Percentiles rank a stretch among this genome's conserved stretches.
Evolutionary conservation across 495 filamentous ascomycete genomes (phyloP).

Genomic region (Hypoxylon rickii): DNA sequence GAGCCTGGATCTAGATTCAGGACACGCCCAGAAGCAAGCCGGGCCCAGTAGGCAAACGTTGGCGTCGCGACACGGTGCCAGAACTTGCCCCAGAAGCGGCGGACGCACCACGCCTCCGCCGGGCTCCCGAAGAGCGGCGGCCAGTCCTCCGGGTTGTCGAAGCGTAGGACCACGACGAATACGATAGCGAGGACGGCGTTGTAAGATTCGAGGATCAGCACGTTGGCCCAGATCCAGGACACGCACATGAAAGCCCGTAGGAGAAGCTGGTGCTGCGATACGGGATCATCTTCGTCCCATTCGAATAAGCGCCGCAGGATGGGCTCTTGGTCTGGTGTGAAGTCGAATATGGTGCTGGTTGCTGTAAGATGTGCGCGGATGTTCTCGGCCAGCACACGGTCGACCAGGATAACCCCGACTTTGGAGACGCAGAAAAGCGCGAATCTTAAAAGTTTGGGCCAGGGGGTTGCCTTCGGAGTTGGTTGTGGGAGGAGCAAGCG

Average conservation of each 20-base stretch:
- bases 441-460: conserved; percentile 1
- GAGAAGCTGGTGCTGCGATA: conserved; percentile 3
- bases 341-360: conserved; percentile 3
- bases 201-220: conserved; percentile 5
- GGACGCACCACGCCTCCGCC: conserved; percentile 23
- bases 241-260: conserved; percentile 1
- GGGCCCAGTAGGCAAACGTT: background rate
- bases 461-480: background rate
- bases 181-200: conserved; percentile 1
- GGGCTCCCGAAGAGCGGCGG: conserved; percentile 24
- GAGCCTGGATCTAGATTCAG: conserved; percentile 1
- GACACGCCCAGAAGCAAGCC: background rate
- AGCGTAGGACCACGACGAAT: conserved; percentile 8
- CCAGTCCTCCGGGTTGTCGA: conserved; percentile 19
- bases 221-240: conserved; percentile 12
- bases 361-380: background rate
- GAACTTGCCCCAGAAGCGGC: conserved; percentile 40
- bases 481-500: background rate
- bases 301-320: conserved; percentile 8
- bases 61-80: conserved; percentile 35
- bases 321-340: conserved; percentile 11
- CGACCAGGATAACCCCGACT: conserved; percentile 4
- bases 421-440: conserved; percentile 3
- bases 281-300: background rate
- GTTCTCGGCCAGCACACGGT: background rate